phyloP scores from a whole-genome alignment of 2,329 filamentous ascomycete genomes.

The Ceratocystis destructans region DNA sequence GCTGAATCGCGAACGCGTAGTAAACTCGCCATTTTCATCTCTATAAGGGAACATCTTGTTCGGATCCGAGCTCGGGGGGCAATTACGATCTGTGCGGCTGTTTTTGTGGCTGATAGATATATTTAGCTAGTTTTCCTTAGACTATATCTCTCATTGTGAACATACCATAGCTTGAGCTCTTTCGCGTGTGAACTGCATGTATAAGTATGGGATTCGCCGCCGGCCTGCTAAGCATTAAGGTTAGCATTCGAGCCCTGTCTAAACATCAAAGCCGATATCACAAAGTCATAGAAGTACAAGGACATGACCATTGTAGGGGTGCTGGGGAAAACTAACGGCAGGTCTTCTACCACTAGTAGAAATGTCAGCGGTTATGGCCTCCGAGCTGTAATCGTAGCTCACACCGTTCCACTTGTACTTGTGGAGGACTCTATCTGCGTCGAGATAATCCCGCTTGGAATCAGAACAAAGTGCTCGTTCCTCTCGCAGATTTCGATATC shows the following conservation, averaged over 20 bases:
- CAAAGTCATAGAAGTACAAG: not conserved
- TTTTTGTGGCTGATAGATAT: not conserved
- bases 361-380: not conserved
- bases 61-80: conserved; percentile 44
- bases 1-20: conserved; percentile 43
- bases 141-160: not conserved
- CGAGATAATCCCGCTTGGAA: not conserved
- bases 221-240: not conserved
- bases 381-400: not conserved
- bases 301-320: not conserved
- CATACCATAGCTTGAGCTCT: not conserved
- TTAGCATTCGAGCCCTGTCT: not conserved
- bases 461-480: not conserved
- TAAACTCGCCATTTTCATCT: conserved; percentile 47
- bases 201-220: not conserved
- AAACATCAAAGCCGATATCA: not conserved
- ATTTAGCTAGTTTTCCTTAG: not conserved
- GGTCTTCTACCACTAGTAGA: conserved; percentile 5
- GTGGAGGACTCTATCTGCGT: not conserved
- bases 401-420: not conserved
- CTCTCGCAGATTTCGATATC: not conserved
- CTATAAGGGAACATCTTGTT: conserved; percentile 48
- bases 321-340: not conserved
- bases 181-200: not conserved
- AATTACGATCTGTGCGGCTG: not conserved